Percentiles rank a stretch among this genome's conserved stretches.
Conservation (phyloP, 2,329 filamentous ascomycete genomes). For the Calonectria montana region DNA sequence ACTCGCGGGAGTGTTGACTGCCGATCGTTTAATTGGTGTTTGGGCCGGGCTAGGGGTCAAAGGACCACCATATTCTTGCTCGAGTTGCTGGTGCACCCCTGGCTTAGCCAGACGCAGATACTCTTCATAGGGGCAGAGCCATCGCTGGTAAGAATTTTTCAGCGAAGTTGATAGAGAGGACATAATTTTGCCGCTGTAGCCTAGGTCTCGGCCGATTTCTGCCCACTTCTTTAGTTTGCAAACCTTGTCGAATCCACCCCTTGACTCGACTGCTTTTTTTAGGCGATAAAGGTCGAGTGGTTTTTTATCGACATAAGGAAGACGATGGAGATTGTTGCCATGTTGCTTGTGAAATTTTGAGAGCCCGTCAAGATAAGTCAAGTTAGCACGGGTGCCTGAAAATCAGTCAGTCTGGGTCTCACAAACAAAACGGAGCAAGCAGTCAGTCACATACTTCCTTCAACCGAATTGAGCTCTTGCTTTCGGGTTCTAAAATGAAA, state of each 20-base stretch:
- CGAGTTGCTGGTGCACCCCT: conserved; percentile 94
- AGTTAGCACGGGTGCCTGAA: conserved; percentile 89
- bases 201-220: conserved; percentile 94
- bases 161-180: conserved; percentile 96
- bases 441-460: conserved; percentile 80
- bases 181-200: conserved; percentile 99
- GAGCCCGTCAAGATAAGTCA: conserved; percentile 95
- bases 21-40: conserved; percentile 77
- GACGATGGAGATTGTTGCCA: conserved; percentile 91
- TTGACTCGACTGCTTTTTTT: conserved; percentile 95
- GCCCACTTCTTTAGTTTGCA: conserved; percentile 99
- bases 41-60: conserved; percentile 80
- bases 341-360: conserved; percentile 97
- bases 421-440: conserved; percentile 3
- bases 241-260: conserved; percentile 95
- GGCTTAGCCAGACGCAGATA: conserved; percentile 92
- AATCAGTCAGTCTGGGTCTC: conserved; percentile 47
- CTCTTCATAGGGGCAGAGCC: conserved; percentile 96
- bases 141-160: conserved; percentile 98
- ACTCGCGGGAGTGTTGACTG: conserved; percentile 68
- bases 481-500: conserved; percentile 97
- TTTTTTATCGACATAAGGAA: conserved; percentile 97
- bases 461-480: conserved; percentile 96
- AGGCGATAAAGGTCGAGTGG: conserved; percentile 94
- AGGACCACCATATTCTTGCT: conserved; percentile 92